Conservation (phyloP, 768 basidiomycete species). For the Postia placenta region DNA sequence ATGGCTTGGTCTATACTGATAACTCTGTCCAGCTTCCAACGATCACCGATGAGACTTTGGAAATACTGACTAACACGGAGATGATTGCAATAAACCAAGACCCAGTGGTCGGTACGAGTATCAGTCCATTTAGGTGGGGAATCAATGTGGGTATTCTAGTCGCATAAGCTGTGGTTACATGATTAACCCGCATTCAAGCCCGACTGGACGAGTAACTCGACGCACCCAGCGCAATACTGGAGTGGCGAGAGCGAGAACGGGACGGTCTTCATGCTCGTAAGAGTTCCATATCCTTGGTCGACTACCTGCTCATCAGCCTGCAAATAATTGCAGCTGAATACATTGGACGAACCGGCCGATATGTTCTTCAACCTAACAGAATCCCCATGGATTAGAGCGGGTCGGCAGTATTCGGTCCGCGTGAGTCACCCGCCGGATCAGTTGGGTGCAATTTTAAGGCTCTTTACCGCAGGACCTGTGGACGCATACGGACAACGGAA, state of each 20-base stretch:
- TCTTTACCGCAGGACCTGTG: conserved; percentile 50
- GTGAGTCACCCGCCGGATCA: conserved; percentile 30
- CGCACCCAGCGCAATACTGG: conserved; percentile 67
- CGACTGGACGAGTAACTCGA: conserved; percentile 32
- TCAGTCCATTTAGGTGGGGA: conserved; percentile 65
- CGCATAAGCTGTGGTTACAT: too few relatives aligned
- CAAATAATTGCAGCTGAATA: conserved; percentile 46
- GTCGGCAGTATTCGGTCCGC: conserved; percentile 57
- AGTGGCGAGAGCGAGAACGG: conserved; percentile 61
- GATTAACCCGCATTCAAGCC: conserved; percentile 20
- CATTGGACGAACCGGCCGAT: conserved; percentile 45
- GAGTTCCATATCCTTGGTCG: conserved; percentile 14
- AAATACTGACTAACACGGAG: conserved; percentile 55
- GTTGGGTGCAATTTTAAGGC: background rate
- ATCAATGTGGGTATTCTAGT: conserved; percentile 41
- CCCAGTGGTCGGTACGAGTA: conserved; percentile 48
- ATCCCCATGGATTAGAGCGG: conserved; percentile 67
- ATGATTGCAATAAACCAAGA: conserved; percentile 68
- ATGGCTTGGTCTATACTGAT: too few relatives aligned
- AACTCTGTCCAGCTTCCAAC: conserved; percentile 37
- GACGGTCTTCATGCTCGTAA: conserved; percentile 61
- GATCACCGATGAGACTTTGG: conserved; percentile 43
- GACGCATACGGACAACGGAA: conserved; percentile 68
- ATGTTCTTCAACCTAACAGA: conserved; percentile 62
- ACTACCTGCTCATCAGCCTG: too few relatives aligned